phyloP scores from a whole-genome alignment of 768 basidiomycete species.

The Rhizopogon vulgaris region DNA sequence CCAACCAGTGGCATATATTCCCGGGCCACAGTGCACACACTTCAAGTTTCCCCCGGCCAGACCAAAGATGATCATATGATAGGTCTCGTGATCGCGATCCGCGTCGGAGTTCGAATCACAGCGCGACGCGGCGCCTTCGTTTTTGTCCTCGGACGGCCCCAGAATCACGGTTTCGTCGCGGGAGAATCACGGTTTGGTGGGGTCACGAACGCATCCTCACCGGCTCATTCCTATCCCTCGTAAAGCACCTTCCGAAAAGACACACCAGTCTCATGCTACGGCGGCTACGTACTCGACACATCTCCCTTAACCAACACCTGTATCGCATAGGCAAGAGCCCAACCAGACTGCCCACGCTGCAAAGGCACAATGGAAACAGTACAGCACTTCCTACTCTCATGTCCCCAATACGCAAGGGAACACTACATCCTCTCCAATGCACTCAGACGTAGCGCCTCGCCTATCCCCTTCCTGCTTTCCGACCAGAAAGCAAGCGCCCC shows the following conservation, averaged over 20 bases:
- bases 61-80: no score
- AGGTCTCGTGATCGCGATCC: no score
- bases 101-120: no score
- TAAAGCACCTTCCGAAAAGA: constrained; percentile 8
- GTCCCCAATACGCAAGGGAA: constrained; percentile 4
- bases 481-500: background rate
- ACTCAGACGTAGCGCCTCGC: background rate
- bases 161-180: no score
- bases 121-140: no score
- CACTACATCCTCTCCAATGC: background rate
- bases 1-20: no score
- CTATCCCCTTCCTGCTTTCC: background rate
- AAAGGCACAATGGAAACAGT: constrained; percentile 7
- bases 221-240: no score
- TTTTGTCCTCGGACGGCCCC: no score
- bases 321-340: constrained; percentile 11
- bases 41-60: no score
- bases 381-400: constrained; percentile 12
- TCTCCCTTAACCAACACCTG: constrained; percentile 27
- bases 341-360: constrained; percentile 15
- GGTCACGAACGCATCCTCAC: no score
- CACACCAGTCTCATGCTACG: constrained; percentile 16
- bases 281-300: constrained; percentile 29
- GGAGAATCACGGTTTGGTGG: no score
- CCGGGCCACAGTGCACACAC: no score